phyloP scores from a whole-genome alignment of 176 grass and related monocot species.

The Otatea glauca region DNA sequence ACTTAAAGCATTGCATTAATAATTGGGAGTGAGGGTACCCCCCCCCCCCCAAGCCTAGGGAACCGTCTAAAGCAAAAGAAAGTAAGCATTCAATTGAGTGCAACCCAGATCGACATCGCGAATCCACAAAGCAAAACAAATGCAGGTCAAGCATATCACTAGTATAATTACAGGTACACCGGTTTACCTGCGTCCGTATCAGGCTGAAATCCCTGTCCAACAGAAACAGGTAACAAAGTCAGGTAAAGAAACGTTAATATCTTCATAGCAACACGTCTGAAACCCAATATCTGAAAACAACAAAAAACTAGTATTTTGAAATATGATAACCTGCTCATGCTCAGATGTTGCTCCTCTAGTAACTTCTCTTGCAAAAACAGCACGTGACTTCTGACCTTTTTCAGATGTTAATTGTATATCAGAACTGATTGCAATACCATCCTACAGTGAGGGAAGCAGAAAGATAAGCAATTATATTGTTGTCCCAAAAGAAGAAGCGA shows the following conservation, averaged over 20 bases:
- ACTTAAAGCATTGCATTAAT: not conserved
- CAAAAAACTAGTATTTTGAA: slow-evolving; percentile 32
- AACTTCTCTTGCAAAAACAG: slow-evolving; percentile 63
- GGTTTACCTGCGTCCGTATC: slow-evolving; percentile 51
- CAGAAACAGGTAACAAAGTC: slow-evolving; percentile 34
- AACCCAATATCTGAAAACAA: slow-evolving; percentile 21
- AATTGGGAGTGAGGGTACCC: not conserved
- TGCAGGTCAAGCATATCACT: slow-evolving; percentile 13
- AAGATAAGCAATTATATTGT: slow-evolving; percentile 9
- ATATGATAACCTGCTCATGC: slow-evolving; percentile 61
- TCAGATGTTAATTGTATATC: slow-evolving; percentile 61
- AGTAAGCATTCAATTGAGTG: not conserved
- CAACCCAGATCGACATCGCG: not conserved
- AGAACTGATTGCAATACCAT: slow-evolving; percentile 52
- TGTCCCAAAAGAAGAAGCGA: not conserved
- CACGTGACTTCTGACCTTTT: slow-evolving; percentile 65
- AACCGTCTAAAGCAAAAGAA: not conserved
- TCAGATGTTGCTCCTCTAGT: slow-evolving; percentile 59
- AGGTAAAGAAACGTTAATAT: slow-evolving; percentile 12
- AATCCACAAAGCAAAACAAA: slow-evolving; percentile 12
- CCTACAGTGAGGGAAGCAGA: slow-evolving; percentile 50
- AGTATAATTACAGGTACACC: not conserved
- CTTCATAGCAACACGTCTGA: slow-evolving; percentile 8
- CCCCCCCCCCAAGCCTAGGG: no score
- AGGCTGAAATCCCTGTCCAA: slow-evolving; percentile 47